Percentiles rank a stretch among this genome's conserved stretches.
Conservation (phyloP, 805 yeast genomes). For the Starmera pachycereana region DNA sequence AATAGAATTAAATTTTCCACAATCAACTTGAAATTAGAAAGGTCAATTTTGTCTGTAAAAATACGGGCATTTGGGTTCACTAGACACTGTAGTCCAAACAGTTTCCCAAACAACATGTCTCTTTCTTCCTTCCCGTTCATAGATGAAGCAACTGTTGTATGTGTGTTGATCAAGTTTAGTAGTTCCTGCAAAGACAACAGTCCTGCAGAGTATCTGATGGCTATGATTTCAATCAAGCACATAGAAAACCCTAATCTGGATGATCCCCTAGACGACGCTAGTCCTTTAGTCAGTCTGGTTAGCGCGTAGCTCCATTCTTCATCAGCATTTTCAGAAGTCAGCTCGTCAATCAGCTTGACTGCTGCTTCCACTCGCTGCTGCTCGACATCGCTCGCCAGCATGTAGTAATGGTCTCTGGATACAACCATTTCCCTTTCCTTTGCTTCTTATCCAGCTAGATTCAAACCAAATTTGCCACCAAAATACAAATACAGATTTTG, state of each 20-base stretch:
- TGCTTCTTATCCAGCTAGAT: no score
- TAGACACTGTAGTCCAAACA: slow-evolving; percentile 76
- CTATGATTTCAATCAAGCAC: slow-evolving; percentile 64
- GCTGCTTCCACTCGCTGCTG: slow-evolving; percentile 69
- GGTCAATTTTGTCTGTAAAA: slow-evolving; percentile 7
- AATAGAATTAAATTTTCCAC: slow-evolving; percentile 42
- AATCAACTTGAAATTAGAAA: slow-evolving; percentile 28
- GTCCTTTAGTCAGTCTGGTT: slow-evolving; percentile 68
- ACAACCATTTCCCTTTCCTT: slow-evolving; percentile 29
- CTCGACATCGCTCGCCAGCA: slow-evolving; percentile 66
- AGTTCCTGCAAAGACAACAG: slow-evolving; percentile 28
- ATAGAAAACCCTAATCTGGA: slow-evolving; percentile 84
- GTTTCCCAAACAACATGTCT: slow-evolving; percentile 66
- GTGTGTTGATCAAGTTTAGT: slow-evolving; percentile 23
- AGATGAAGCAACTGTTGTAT: slow-evolving; percentile 29
- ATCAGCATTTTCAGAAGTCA: slow-evolving; percentile 29
- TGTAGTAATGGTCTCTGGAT: slow-evolving; percentile 67
- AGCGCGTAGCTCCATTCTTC: slow-evolving; percentile 78
- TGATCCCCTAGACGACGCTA: slow-evolving; percentile 71
- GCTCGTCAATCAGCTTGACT: slow-evolving; percentile 49
- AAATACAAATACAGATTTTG: background rate
- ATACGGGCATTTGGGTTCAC: slow-evolving; percentile 30
- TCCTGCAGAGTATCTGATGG: slow-evolving; percentile 23
- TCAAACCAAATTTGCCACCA: background rate
- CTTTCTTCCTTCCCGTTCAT: slow-evolving; percentile 77